phyloP scores from a whole-genome alignment of 2,329 filamentous ascomycete genomes.

The Orbilia quercus region DNA sequence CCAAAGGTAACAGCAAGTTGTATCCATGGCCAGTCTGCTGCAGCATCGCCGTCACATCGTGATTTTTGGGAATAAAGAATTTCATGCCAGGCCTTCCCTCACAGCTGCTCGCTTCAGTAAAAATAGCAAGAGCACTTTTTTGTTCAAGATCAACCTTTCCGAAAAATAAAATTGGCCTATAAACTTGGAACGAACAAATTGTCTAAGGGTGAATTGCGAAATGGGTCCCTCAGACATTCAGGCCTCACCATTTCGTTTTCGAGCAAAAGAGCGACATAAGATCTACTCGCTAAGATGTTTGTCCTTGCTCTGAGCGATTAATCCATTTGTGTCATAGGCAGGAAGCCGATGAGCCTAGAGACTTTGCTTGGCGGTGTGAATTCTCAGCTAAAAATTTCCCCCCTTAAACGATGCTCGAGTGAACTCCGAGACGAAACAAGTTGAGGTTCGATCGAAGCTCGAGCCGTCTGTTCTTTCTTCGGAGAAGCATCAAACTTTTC shows the following conservation, averaged over 20 bases:
- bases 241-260: conserved; percentile 39
- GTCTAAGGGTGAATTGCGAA: conserved; percentile 25
- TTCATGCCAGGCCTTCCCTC: conserved; percentile 41
- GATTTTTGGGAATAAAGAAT: conserved; percentile 10
- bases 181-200: too few relatives aligned
- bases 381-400: neutral
- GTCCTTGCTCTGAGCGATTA: conserved; percentile 18
- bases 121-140: neutral
- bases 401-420: too few relatives aligned
- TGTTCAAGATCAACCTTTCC: too few relatives aligned
- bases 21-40: conserved; percentile 27
- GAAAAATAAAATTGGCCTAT: too few relatives aligned
- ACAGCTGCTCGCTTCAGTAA: conserved; percentile 22
- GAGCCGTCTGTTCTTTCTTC: too few relatives aligned
- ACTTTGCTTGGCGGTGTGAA: conserved; percentile 10
- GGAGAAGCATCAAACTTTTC: too few relatives aligned
- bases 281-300: conserved; percentile 33
- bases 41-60: conserved; percentile 17
- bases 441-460: too few relatives aligned
- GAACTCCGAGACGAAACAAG: too few relatives aligned
- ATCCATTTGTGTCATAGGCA: conserved; percentile 1
- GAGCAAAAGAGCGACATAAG: conserved; percentile 54
- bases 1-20: conserved; percentile 30
- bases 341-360: conserved; percentile 12
- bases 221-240: conserved; percentile 16